phyloP scores from a whole-genome alignment of 257 asterid species.

The Nicotiana obtusifolia region DNA sequence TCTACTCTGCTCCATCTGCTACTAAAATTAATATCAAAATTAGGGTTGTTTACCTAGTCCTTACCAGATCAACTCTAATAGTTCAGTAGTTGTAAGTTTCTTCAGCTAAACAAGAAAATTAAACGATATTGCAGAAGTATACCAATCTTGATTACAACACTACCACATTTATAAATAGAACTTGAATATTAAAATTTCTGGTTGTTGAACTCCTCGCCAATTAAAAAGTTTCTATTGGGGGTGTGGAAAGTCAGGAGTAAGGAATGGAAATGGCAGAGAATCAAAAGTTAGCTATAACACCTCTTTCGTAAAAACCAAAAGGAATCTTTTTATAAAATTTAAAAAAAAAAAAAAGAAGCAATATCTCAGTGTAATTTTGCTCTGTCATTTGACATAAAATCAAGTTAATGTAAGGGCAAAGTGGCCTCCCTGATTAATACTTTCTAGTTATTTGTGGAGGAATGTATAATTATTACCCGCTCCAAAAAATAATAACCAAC shows the following conservation, averaged over 20 bases:
- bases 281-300: too few species aligned
- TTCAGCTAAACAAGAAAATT: not conserved
- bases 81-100: not conserved
- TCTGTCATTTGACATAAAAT: too few species aligned
- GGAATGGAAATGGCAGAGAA: too few species aligned
- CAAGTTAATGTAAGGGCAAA: not conserved
- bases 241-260: too few species aligned
- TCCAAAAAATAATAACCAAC: too few species aligned
- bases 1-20: not conserved
- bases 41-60: not conserved
- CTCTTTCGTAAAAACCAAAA: too few species aligned
- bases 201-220: conserved; percentile 36
- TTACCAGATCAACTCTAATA: not conserved
- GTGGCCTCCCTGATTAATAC: not conserved
- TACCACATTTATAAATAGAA: too few species aligned
- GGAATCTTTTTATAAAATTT: too few species aligned
- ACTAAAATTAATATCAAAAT: not conserved
- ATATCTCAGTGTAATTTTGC: too few species aligned
- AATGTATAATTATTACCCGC: too few species aligned
- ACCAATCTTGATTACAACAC: not conserved
- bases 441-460: not conserved
- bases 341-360: too few species aligned
- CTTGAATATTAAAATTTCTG: not conserved
- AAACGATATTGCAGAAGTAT: not conserved
- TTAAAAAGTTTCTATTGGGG: not conserved